Base-by-base conservation (phyloP, 805 yeast genomes). In the Yarrowia keelungensis region DNA sequence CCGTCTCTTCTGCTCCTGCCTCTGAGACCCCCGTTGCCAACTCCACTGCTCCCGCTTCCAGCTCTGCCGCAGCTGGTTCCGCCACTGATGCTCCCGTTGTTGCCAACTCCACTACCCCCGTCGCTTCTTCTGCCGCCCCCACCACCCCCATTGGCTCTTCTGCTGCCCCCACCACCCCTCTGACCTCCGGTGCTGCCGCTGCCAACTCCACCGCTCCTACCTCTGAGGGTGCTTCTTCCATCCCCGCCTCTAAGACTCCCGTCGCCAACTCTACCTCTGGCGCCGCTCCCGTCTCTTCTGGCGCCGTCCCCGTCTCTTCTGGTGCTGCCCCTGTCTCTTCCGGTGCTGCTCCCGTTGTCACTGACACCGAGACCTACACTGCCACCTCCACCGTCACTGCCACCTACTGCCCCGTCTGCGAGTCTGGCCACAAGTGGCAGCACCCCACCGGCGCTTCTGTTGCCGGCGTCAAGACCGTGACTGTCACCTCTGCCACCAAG, bases 361-460 rank as follows among this genome's bases (percentile, higher is more conserved):
- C 56, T 5, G 56, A 35, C 42, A n/a, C 19, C 26, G 38, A 26
- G 38, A 15, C 12, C 53, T 35, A 35, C 56, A 51, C 56, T 11
- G 56, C 56, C 8, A 51, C 56, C 42, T n/a, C 45, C 45, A 53
- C 59, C 36, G 59, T 53, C 19, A 53, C 59, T n/a, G 59, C 45
- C n/a, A 53, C 59, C 35, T 53, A 53, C 59, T 53, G 59, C 58
- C 58, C 58, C 43, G 32, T 19, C 16, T 53, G 58, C 38, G 45
- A 38, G 41, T 35, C 56, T 38, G 45, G 36, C 35, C 9, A 11
- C 45, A 38, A 53, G 59, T 53, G 59, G 59, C 45, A 38, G 36
- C 45, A 38, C 45, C 45, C 59, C n/a, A 53, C 59, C 14, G 59
- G 59, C 36, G 14, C 59, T 10, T 38, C 59, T 10, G 19, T 53